A percentile compares a stretch with the other conserved stretches of the same genome.
These are phyloP conservation scores for Babesia ovata DNA, from an alignment of 169 alveolate genomes.

Conservation along the genomic window DNA sequence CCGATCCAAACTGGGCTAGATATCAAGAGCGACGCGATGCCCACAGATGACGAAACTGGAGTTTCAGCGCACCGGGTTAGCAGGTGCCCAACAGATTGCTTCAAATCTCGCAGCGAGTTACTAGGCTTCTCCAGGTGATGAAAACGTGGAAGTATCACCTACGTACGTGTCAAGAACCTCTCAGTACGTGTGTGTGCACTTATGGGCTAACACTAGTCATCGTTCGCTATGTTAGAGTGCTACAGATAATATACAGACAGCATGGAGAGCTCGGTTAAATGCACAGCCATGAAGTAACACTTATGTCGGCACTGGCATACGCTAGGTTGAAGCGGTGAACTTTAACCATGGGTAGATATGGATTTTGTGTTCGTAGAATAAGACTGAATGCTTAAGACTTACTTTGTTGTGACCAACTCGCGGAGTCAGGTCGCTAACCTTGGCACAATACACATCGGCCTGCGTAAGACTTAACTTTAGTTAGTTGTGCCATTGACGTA, in stretches of 20 bases:
- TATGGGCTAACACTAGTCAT: background rate
- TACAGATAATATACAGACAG: background rate
- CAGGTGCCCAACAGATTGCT: background rate
- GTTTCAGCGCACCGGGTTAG: constrained; percentile 14
- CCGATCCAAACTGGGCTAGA: constrained; percentile 51
- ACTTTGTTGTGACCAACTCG: constrained; percentile 5
- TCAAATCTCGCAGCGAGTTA: background rate
- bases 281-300: background rate
- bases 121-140: background rate
- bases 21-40: constrained; percentile 21
- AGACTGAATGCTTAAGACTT: background rate
- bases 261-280: no score
- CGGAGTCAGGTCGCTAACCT: constrained; percentile 35
- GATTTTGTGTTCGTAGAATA: background rate
- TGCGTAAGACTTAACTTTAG: background rate
- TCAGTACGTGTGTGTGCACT: no score
- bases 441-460: constrained; percentile 12
- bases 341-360: background rate
- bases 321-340: background rate
- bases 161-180: no score
- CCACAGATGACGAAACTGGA: constrained; percentile 29
- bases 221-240: background rate
- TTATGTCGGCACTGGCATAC: background rate
- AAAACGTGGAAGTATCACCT: constrained; percentile 3
- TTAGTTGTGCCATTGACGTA: background rate